Base-by-base conservation (phyloP, 2,329 filamentous ascomycete species). In the Gnomoniopsis smithogilvyi region DNA sequence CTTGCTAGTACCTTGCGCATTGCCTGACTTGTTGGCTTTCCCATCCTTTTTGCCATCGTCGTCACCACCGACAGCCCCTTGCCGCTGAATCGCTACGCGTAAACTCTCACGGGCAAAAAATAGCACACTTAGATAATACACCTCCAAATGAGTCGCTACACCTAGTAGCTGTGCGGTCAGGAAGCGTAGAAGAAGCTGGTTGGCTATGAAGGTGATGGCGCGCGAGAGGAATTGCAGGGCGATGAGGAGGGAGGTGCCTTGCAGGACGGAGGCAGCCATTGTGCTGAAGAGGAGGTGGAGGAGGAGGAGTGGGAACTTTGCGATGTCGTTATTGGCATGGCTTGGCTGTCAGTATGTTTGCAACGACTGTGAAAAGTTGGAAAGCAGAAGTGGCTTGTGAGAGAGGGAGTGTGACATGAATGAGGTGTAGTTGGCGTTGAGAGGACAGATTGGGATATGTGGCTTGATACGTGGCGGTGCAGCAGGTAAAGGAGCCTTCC, bases 31-130 rank as follows among this genome's bases (percentile, higher is more conserved):
- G 45, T 64, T 64, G 54, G 52, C 17, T 24, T 10, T 24, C 3
- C 56, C 45, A 22, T 19, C 19, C 49, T 51, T 14, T n/a, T 11
- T 1, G 46, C 10, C n/a, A 19, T 26, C 19, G 49, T 55, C 49
- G 12, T 1, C 38, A 12, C 21, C 22, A 21, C 33, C 15, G 63
- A 64, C n/a, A 73, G 73, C 65, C 15, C 78, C 76, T 65, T 93
- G 90, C 54, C 95, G 83, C 74, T 98, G 94, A 38, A 96, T 85
- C 26, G 94, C 92, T n/a, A 96, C 89, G 17, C 95, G 88, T 51
- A 98, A 77, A 67, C 90, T 94, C 74, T 99, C 95, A 43, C 95
- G 84, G 0, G 95, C 90, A 69, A 99, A 98, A 73, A 96, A 97
- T 0, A 99, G 81, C n/a, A 96, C 88, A 0, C 92, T 92, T 48